Evolutionary conservation across 2,329 filamentous ascomycete genomes (phyloP).

Genomic region (Phialophora expanda): DNA sequence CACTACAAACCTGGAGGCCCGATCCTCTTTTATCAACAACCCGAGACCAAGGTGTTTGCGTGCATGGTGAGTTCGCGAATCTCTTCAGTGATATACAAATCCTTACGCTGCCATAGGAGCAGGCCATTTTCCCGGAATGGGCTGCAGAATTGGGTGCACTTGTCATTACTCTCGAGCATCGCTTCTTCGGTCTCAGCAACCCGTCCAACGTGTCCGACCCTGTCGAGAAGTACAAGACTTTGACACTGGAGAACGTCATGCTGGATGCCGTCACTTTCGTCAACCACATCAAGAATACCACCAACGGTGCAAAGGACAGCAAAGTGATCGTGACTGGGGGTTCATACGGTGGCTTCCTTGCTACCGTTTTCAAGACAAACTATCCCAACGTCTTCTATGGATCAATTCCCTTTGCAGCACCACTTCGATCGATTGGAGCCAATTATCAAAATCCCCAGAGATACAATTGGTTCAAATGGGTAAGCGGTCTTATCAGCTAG

Average conservation of each 20-base stretch:
- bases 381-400: slow-evolving; percentile 25
- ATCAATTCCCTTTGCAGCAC: slow-evolving; percentile 20
- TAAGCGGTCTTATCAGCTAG: background rate
- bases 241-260: slow-evolving; percentile 28
- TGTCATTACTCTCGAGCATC: slow-evolving; percentile 21
- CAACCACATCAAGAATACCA: slow-evolving; percentile 19
- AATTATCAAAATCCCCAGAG: slow-evolving; percentile 20
- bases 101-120: slow-evolving; percentile 13
- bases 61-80: slow-evolving; percentile 17
- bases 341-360: slow-evolving; percentile 19
- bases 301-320: slow-evolving; percentile 10
- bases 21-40: slow-evolving; percentile 24
- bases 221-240: slow-evolving; percentile 6
- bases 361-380: slow-evolving; percentile 20
- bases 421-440: slow-evolving; percentile 13
- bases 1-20: slow-evolving; percentile 24
- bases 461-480: slow-evolving; percentile 22
- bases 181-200: slow-evolving; percentile 28
- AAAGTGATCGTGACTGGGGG: slow-evolving; percentile 25
- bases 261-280: slow-evolving; percentile 23
- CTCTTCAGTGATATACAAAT: background rate
- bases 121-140: slow-evolving; percentile 16
- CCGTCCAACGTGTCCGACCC: slow-evolving; percentile 15
- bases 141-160: slow-evolving; percentile 16
- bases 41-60: slow-evolving; percentile 12